phyloP scores from a whole-genome alignment of 257 asterid species.

The Solanum lignicaule region DNA sequence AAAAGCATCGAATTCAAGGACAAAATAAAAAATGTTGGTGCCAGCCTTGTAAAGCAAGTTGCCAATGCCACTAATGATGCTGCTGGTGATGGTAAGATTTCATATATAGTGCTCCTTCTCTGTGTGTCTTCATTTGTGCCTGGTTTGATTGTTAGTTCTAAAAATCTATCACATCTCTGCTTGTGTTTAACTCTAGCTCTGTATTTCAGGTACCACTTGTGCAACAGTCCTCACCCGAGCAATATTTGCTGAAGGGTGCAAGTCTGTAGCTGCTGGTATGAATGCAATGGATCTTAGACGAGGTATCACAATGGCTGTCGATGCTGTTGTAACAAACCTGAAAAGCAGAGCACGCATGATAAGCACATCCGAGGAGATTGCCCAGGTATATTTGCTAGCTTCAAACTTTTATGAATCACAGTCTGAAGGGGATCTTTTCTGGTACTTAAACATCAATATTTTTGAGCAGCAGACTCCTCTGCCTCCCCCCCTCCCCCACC shows the following conservation, averaged over 20 bases:
- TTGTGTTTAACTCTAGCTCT: not conserved
- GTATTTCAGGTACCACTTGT: conserved; percentile 44
- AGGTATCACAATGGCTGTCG: conserved; percentile 53
- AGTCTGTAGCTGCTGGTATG: conserved; percentile 66
- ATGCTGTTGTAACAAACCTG: conserved; percentile 36
- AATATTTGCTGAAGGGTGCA: conserved; percentile 48
- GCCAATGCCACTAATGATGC: conserved; percentile 54
- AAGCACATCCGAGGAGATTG: conserved; percentile 49
- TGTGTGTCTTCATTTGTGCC: not conserved
- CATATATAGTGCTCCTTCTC: not conserved
- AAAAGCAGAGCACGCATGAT: conserved; percentile 51
- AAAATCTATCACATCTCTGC: not conserved
- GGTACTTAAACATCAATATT: not conserved
- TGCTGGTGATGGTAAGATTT: conserved; percentile 43
- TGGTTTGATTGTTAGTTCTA: not conserved
- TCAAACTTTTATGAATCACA: not conserved
- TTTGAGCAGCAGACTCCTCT: not conserved
- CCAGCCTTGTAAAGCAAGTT: conserved; percentile 50
- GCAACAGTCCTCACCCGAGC: conserved; percentile 48
- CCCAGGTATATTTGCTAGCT: conserved; percentile 25
- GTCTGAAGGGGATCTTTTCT: not conserved
- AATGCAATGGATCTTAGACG: conserved; percentile 59
- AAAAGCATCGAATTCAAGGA: conserved; percentile 40
- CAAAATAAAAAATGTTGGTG: conserved; percentile 43
- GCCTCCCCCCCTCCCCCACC: not conserved